Conservation (phyloP, 768 basidiomycete genomes). For the Boletus sensibilis region DNA sequence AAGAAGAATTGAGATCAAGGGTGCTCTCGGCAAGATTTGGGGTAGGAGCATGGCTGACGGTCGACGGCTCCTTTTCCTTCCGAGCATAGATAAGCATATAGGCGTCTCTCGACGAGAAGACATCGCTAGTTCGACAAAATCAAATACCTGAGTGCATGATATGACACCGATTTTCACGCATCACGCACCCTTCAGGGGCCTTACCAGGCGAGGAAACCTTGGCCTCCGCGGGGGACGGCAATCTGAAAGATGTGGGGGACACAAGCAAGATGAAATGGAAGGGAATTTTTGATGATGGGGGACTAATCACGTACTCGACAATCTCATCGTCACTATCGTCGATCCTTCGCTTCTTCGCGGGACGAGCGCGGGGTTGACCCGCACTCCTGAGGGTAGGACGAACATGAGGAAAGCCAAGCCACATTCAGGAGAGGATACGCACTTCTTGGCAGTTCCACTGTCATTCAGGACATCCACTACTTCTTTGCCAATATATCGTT, state of each 20-base stretch:
- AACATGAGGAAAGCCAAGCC: neutral
- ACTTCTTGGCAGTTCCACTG: conserved; percentile 29
- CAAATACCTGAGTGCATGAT: conserved; percentile 20
- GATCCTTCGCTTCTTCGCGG: conserved; percentile 49
- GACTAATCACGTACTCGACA: conserved; percentile 27
- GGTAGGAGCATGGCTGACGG: conserved; percentile 14
- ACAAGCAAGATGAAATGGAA: conserved; percentile 19
- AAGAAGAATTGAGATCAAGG: conserved; percentile 12
- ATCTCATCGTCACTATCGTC: conserved; percentile 60
- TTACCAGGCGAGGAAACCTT: conserved; percentile 26
- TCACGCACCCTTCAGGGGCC: conserved; percentile 71
- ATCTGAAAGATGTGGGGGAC: conserved; percentile 18
- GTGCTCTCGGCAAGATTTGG: conserved; percentile 18
- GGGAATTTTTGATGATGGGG: conserved; percentile 13
- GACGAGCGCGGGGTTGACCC: conserved; percentile 37
- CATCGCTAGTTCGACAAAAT: conserved; percentile 37
- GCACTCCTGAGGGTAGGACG: conserved; percentile 17
- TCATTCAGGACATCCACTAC: conserved; percentile 27
- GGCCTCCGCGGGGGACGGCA: conserved; percentile 17
- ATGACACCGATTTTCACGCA: conserved; percentile 61
- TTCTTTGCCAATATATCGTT: conserved; percentile 34
- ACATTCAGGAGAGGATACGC: conserved; percentile 9
- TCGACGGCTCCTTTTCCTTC: conserved; percentile 27
- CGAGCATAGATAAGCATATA: conserved; percentile 94
- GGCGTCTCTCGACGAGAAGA: conserved; percentile 76